Evolutionary conservation across 2,329 filamentous ascomycete genomes (phyloP), one percentile per base, ranked within the genome.

Genomic region (Metarhizium album): DNA sequence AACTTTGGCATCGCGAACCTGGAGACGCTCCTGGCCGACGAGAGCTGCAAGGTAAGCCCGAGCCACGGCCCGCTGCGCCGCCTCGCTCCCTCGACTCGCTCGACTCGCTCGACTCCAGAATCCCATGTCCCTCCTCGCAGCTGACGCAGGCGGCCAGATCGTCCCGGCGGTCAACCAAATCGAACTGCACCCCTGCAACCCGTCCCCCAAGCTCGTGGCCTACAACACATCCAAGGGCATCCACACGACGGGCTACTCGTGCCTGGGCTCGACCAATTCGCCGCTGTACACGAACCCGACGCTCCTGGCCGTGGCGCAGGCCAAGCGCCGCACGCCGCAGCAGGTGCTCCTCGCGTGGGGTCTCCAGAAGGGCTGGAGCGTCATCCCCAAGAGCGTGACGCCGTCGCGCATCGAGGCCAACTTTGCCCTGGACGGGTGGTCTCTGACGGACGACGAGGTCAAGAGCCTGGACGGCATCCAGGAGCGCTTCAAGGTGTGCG

Each of bases 371-470:
- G 87, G 85, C 53, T 88, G 84, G 74, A 86, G 81, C 57, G 87
- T 95, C 48, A 89, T 95, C 60, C 88, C 88, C 61, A 95, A 95
- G 78, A 86, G 80, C 48, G 85, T 90, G 52, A 90, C 80, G 57
- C 78, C 82, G 58, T 74, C 74, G 49, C 79, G 88, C 42, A 90
- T 95, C 61, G 74, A 86, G 68, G 79, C 73, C 55, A 94, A 95
- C 75, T 87, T 82, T 59, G 79, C 85, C 40, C 64, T 87, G 48
- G 80, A 90, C 66, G 86, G 84, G 49, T 91, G 83, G 81, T 73
- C 79, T 53, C 70, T 94, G 67, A 83, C 78, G 3, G 76, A 78
- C 3, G 86, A 87, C 45, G 88, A 95, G 72, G 67, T 91, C 47
- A 74, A 77, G 59, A 73, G 78, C 67, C 74, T 95, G 47, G 80